These are phyloP conservation scores for Fusarium continuum DNA, from an alignment of 2,329 filamentous ascomycete genomes.

Conservation along the genomic window DNA sequence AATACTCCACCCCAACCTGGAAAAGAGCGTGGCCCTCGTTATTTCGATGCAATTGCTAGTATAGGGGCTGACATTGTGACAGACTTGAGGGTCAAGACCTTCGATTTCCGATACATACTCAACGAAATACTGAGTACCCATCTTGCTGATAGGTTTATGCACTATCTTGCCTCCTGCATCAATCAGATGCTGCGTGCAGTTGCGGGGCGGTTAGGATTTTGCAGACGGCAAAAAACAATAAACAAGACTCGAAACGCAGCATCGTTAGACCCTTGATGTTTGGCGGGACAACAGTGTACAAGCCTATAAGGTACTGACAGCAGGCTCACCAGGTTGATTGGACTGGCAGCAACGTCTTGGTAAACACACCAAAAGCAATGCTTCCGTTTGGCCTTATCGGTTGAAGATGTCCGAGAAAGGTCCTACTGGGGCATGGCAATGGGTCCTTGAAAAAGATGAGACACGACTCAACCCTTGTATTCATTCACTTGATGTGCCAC, in stretches of 20 bases:
- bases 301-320: constrained; percentile 10
- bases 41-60: constrained; percentile 21
- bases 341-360: constrained; percentile 1
- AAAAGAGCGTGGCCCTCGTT: constrained; percentile 14
- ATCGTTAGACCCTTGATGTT: constrained; percentile 23
- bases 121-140: neutral
- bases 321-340: constrained; percentile 3
- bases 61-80: neutral
- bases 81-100: too few relatives aligned
- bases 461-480: constrained; percentile 23
- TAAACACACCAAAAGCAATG: neutral
- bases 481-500: constrained; percentile 14
- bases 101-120: constrained; percentile 3
- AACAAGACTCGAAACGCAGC: constrained; percentile 23
- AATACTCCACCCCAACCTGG: constrained; percentile 14
- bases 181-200: constrained; percentile 14
- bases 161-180: constrained; percentile 29
- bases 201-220: constrained; percentile 4
- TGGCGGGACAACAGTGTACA: constrained; percentile 33
- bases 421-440: constrained; percentile 8
- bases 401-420: constrained; percentile 28
- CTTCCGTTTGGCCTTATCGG: constrained; percentile 27
- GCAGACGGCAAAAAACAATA: constrained; percentile 19
- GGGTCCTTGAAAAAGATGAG: constrained; percentile 22
- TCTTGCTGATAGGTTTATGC: neutral